Percentiles rank a stretch among this genome's conserved stretches.
phyloP scores from a whole-genome alignment of 1,284 basidiomycete species.

The Somion occarium region DNA sequence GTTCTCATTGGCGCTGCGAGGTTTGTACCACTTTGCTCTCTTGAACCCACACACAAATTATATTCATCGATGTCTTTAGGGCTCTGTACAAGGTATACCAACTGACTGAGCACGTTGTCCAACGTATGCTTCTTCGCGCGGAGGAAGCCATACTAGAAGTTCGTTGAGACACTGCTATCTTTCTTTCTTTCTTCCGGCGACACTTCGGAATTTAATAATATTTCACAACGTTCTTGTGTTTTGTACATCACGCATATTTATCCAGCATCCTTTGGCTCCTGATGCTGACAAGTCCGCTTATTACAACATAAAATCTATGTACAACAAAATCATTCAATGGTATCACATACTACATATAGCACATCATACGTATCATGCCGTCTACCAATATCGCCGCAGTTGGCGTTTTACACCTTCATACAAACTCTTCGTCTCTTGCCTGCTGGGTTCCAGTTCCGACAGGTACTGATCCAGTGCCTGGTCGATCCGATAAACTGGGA shows the following conservation, averaged over 20 bases:
- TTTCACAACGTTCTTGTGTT: no score
- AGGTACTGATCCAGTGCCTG: conserved; percentile 67
- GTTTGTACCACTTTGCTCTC: conserved; percentile 34
- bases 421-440: conserved; percentile 51
- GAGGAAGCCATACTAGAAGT: conserved; percentile 80
- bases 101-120: conserved; percentile 53
- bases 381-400: conserved; percentile 51
- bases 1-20: conserved; percentile 59
- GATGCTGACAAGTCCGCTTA: neutral
- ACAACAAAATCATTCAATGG: neutral
- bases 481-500: conserved; percentile 74
- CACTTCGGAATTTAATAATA: no score
- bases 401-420: conserved; percentile 70
- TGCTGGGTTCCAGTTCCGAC: conserved; percentile 54
- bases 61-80: conserved; percentile 31
- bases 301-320: neutral
- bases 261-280: neutral
- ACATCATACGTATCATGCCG: neutral
- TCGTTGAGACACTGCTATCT: conserved; percentile 5
- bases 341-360: neutral
- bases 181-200: no score
- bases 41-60: no score
- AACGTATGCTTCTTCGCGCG: conserved; percentile 60
- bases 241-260: neutral
- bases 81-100: conserved; percentile 67